Conservation (phyloP, 768 basidiomycete species). For the Rhizopogon vinicolor region DNA sequence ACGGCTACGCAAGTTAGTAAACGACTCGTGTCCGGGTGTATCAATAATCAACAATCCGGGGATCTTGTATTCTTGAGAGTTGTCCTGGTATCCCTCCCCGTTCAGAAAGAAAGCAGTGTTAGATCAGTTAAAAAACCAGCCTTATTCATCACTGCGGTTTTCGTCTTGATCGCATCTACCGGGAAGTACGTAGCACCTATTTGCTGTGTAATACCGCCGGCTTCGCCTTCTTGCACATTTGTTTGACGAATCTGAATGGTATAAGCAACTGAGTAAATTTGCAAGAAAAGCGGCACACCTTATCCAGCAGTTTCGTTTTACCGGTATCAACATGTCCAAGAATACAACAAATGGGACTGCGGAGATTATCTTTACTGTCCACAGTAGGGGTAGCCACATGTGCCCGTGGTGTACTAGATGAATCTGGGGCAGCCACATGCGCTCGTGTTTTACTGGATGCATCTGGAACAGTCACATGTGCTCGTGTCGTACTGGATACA, state of each 20-base stretch:
- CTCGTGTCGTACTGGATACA: not conserved
- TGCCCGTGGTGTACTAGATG: slow-evolving; percentile 56
- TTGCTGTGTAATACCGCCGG: slow-evolving; percentile 99
- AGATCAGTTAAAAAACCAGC: slow-evolving; percentile 30
- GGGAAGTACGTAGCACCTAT: slow-evolving; percentile 99
- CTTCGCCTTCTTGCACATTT: slow-evolving; percentile 98
- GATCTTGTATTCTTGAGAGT: slow-evolving; percentile 87
- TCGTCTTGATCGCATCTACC: slow-evolving; percentile 86
- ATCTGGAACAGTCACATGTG: too few species aligned
- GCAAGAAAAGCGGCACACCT: slow-evolving; percentile 44
- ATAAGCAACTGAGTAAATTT: slow-evolving; percentile 2
- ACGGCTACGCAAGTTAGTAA: slow-evolving; percentile 92
- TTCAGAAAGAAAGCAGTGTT: slow-evolving; percentile 5
- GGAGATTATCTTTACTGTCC: slow-evolving; percentile 82
- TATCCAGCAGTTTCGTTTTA: slow-evolving; percentile 96
- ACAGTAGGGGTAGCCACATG: slow-evolving; percentile 84
- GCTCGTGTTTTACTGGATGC: not conserved
- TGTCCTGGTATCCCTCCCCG: slow-evolving; percentile 44
- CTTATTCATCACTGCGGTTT: slow-evolving; percentile 92
- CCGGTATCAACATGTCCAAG: slow-evolving; percentile 99
- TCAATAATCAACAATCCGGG: slow-evolving; percentile 96
- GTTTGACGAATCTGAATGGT: slow-evolving; percentile 89
- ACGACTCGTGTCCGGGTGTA: slow-evolving; percentile 99
- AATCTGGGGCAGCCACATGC: not conserved
- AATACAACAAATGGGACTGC: slow-evolving; percentile 98